These are phyloP conservation scores for Sanguinoderma infundibulare DNA, from an alignment of 1,284 basidiomycete species.

Conservation along the genomic window DNA sequence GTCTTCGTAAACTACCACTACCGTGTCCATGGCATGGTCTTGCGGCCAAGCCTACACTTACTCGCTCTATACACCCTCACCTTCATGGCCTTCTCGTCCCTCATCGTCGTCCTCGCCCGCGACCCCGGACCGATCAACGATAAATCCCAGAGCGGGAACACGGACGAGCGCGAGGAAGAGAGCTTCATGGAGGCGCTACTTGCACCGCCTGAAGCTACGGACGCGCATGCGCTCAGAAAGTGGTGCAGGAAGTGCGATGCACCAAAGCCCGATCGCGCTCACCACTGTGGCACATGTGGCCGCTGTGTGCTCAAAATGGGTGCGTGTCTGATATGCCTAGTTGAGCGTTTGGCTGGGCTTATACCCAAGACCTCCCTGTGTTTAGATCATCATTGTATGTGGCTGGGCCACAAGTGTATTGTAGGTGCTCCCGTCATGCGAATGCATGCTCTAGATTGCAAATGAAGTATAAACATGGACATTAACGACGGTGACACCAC, in stretches of 20 bases:
- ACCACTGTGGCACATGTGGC: conserved; percentile 68
- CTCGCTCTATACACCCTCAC: conserved; percentile 62
- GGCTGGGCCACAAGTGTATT: conserved; percentile 82
- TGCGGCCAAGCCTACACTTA: conserved; percentile 57
- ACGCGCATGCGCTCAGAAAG: conserved; percentile 50
- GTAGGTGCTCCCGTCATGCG: conserved; percentile 44
- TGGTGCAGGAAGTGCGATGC: conserved; percentile 83
- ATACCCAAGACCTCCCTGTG: conserved; percentile 2
- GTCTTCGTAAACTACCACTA: conserved; percentile 71
- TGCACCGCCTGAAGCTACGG: conserved; percentile 51
- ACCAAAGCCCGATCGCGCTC: conserved; percentile 82
- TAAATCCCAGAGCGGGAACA: conserved; percentile 32
- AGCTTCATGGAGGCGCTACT: conserved; percentile 66
- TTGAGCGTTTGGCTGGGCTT: conserved; percentile 12
- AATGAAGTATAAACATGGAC: neutral
- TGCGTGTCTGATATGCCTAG: conserved; percentile 38
- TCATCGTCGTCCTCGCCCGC: conserved; percentile 70
- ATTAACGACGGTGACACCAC: neutral
- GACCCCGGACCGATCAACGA: conserved; percentile 71
- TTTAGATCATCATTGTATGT: conserved; percentile 88
- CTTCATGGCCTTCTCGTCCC: conserved; percentile 69
- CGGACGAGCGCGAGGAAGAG: conserved; percentile 49
- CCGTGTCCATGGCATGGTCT: conserved; percentile 50
- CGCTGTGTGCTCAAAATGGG: conserved; percentile 89
- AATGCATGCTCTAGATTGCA: neutral